These are phyloP conservation scores for Talaromyces sp. DNA, from an alignment of 2,329 filamentous ascomycete genomes.

Conservation along the genomic window DNA sequence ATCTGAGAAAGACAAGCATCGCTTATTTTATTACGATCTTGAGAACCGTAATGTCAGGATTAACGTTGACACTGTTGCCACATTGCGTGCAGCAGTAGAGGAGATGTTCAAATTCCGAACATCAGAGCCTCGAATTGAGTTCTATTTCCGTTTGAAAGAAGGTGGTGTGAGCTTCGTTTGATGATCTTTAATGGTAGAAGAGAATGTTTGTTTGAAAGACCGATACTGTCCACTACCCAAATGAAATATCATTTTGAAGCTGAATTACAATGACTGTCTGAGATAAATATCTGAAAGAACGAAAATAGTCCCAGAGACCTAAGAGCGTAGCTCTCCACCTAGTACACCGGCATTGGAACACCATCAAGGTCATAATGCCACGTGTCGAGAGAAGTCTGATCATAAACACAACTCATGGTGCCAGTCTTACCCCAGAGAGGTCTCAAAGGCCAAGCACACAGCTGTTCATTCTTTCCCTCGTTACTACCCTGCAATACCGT, in stretches of 20 bases:
- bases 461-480: slow-evolving; percentile 35
- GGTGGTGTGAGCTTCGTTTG: background rate
- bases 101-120: background rate
- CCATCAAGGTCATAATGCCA: slow-evolving; percentile 41
- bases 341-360: slow-evolving; percentile 41
- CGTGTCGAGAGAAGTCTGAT: slow-evolving; percentile 38
- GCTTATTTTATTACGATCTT: background rate
- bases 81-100: background rate
- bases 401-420: slow-evolving; percentile 36
- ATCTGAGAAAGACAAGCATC: background rate
- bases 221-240: background rate
- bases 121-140: background rate
- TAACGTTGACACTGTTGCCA: background rate
- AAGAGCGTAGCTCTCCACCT: background rate
- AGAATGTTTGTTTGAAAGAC: background rate
- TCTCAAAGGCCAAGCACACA: slow-evolving; percentile 35
- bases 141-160: background rate
- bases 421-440: slow-evolving; percentile 30
- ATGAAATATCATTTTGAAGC: background rate
- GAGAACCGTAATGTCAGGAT: background rate
- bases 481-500: slow-evolving; percentile 30
- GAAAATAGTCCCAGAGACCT: background rate
- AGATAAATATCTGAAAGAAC: background rate
- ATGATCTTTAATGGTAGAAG: background rate
- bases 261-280: background rate